Evolutionary conservation across 352 stramenopile species (phyloP).

Genomic region (Pythium plurisporium): DNA sequence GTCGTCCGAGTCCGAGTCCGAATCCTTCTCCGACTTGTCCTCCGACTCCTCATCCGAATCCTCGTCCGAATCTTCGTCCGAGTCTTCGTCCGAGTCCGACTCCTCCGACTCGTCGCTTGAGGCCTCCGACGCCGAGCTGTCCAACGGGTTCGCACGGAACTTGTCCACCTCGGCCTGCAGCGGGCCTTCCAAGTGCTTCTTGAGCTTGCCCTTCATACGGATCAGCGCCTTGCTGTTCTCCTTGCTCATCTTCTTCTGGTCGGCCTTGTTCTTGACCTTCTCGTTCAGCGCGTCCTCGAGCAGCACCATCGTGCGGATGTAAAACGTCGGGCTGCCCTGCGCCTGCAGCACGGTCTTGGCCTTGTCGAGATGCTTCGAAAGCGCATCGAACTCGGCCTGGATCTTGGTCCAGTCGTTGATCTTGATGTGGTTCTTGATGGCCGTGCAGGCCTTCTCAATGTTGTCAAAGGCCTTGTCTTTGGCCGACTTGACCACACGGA

Average conservation of each 20-base stretch:
- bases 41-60: conserved; percentile 30
- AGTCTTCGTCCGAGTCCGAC: conserved; percentile 33
- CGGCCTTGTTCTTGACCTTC: conserved; percentile 94
- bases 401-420: conserved; percentile 95
- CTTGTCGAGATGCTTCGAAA: conserved; percentile 91
- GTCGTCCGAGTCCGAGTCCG: conserved; percentile 28
- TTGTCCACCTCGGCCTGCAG: conserved; percentile 86
- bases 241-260: conserved; percentile 97
- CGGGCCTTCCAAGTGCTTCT: conserved; percentile 93
- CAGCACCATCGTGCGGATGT: conserved; percentile 91
- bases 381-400: conserved; percentile 92
- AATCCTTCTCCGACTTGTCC: conserved; percentile 24
- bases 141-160: conserved; percentile 89
- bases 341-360: conserved; percentile 82
- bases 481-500: conserved; percentile 94
- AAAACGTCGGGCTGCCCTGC: conserved; percentile 89
- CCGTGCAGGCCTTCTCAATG: conserved; percentile 60
- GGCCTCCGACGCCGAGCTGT: conserved; percentile 52
- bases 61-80: conserved; percentile 29
- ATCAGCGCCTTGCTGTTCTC: conserved; percentile 95
- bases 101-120: conserved; percentile 35
- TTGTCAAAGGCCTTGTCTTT: conserved; percentile 30
- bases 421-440: conserved; percentile 92
- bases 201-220: conserved; percentile 96
- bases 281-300: conserved; percentile 91